A percentile compares a stretch with the other conserved stretches of the same genome.
Evolutionary conservation across 2,329 filamentous ascomycete species (phyloP).

Genomic region (Paraconiothyrium sp.): DNA sequence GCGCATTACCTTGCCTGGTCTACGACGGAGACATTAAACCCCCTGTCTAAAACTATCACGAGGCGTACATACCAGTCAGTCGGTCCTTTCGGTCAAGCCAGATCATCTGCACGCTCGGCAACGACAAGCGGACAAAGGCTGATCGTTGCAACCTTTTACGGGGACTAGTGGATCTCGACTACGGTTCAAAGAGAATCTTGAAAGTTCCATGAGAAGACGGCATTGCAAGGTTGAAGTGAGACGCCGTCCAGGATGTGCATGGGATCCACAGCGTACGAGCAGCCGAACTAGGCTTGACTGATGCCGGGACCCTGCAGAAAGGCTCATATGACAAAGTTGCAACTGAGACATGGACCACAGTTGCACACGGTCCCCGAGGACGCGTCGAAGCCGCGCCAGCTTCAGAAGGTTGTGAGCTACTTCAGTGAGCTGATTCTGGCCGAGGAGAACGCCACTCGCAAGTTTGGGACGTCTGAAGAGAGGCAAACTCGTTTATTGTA

Average conservation of each 20-base stretch:
- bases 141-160: not conserved
- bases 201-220: not conserved
- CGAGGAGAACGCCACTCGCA: slow-evolving; percentile 2
- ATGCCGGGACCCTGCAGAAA: slow-evolving; percentile 41
- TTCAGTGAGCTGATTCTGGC: slow-evolving; percentile 8
- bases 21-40: slow-evolving; percentile 1
- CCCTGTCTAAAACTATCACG: slow-evolving; percentile 21
- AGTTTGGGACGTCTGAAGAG: not conserved
- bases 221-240: not conserved
- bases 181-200: not conserved
- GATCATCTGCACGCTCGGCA: slow-evolving; percentile 13
- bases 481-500: not conserved
- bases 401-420: slow-evolving; percentile 19
- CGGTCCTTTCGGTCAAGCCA: slow-evolving; percentile 22
- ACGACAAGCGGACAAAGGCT: slow-evolving; percentile 3
- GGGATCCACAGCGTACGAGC: slow-evolving; percentile 8
- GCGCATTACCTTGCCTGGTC: slow-evolving; percentile 20
- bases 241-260: slow-evolving; percentile 11
- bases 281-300: slow-evolving; percentile 26
- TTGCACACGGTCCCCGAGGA: slow-evolving; percentile 40
- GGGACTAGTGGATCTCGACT: not conserved
- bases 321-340: slow-evolving; percentile 44
- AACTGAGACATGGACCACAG: slow-evolving; percentile 44
- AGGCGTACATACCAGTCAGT: slow-evolving; percentile 20
- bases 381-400: slow-evolving; percentile 31